phyloP scores from a whole-genome alignment of 345 rosid genomes.

The Bruguiera parviflora region DNA sequence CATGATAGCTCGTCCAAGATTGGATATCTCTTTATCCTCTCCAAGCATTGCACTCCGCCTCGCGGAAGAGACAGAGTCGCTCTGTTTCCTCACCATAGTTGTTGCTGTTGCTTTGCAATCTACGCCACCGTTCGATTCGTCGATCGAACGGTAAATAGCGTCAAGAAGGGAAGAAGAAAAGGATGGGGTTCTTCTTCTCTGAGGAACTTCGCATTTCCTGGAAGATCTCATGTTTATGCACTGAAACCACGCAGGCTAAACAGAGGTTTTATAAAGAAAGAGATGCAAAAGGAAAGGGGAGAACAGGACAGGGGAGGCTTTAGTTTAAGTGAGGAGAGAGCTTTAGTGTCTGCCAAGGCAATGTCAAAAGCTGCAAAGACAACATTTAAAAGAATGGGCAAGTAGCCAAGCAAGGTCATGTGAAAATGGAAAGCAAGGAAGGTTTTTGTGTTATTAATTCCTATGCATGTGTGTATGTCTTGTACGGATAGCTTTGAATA shows the following conservation, averaged over 20 bases:
- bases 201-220: slow-evolving; percentile 32
- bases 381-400: slow-evolving; percentile 22
- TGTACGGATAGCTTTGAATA: too few relatives aligned
- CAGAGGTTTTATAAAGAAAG: slow-evolving; percentile 15
- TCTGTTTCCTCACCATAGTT: slow-evolving; percentile 33
- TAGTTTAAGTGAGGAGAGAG: slow-evolving; percentile 19
- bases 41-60: slow-evolving; percentile 8
- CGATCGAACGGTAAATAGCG: slow-evolving; percentile 65
- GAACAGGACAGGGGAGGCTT: slow-evolving; percentile 3
- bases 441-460: too few relatives aligned
- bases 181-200: slow-evolving; percentile 69
- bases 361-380: slow-evolving; percentile 62
- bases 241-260: background rate
- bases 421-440: background rate
- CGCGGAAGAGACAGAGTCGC: slow-evolving; percentile 19
- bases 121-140: slow-evolving; percentile 33
- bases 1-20: slow-evolving; percentile 43
- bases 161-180: slow-evolving; percentile 85
- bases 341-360: slow-evolving; percentile 50
- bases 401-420: slow-evolving; percentile 34
- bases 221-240: slow-evolving; percentile 32
- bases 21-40: slow-evolving; percentile 15
- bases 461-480: too few relatives aligned
- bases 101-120: slow-evolving; percentile 18
- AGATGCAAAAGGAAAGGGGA: slow-evolving; percentile 8